Evolutionary conservation across 495 filamentous ascomycete genomes (phyloP).

Genomic region (Trypethelium eluteriae): DNA sequence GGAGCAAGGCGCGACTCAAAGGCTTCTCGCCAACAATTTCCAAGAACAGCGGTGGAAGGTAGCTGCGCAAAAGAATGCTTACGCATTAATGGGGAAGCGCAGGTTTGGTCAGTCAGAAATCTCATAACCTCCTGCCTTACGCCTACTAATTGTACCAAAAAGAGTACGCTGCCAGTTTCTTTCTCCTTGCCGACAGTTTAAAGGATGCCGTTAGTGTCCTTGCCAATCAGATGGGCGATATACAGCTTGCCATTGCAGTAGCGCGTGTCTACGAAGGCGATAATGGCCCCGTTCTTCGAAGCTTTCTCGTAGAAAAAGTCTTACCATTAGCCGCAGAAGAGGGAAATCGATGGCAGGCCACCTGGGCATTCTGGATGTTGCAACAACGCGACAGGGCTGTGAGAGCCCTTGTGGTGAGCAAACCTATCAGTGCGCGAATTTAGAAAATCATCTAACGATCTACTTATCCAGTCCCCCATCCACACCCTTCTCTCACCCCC

Average conservation of each 20-base stretch:
- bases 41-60: constrained; percentile 74
- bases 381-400: constrained; percentile 76
- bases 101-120: constrained; percentile 47
- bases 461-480: constrained; percentile 55
- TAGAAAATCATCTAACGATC: neutral
- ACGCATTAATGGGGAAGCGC: constrained; percentile 85
- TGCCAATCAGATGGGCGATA: constrained; percentile 72
- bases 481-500: constrained; percentile 60
- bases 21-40: constrained; percentile 81
- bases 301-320: constrained; percentile 71
- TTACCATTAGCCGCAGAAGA: constrained; percentile 68
- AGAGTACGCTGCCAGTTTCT: constrained; percentile 93
- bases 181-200: constrained; percentile 79
- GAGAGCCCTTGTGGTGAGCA: constrained; percentile 56
- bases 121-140: neutral
- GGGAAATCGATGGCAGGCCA: constrained; percentile 88
- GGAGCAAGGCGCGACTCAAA: constrained; percentile 72
- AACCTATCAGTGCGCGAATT: constrained; percentile 15
- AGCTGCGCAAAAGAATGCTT: constrained; percentile 91
- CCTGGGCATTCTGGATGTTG: constrained; percentile 95
- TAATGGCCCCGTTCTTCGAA: constrained; percentile 61
- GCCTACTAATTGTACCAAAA: neutral
- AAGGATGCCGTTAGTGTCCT: constrained; percentile 81
- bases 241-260: constrained; percentile 86
- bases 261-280: constrained; percentile 86